phyloP scores from a whole-genome alignment of 441 rosid species.

The Macaranga tanarius region DNA sequence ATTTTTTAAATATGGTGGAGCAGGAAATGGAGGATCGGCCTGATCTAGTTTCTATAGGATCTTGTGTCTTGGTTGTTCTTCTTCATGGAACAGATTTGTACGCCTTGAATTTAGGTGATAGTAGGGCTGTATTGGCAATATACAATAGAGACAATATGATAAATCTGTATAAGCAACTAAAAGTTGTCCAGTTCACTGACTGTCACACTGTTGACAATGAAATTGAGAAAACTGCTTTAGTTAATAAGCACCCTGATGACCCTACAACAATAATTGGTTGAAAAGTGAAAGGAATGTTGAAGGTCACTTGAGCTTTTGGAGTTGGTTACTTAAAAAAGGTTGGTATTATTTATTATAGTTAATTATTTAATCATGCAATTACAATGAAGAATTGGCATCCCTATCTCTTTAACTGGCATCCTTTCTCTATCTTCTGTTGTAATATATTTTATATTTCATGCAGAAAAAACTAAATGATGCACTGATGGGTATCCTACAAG shows the following conservation, averaged over 20 bases:
- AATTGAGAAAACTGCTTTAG: conserved; percentile 54
- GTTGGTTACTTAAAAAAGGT: conserved; percentile 97
- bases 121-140: conserved; percentile 87
- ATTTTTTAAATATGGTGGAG: conserved; percentile 87
- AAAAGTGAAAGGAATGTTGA: conserved; percentile 84
- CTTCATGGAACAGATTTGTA: conserved; percentile 75
- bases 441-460: conserved; percentile 16
- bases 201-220: conserved; percentile 86
- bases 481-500: conserved; percentile 85
- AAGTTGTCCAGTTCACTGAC: conserved; percentile 81
- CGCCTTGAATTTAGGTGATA: conserved; percentile 81
- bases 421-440: neutral
- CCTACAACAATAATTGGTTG: conserved; percentile 59
- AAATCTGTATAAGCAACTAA: conserved; percentile 36
- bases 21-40: conserved; percentile 97
- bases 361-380: neutral
- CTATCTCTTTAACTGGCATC: neutral
- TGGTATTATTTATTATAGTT: neutral
- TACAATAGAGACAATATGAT: conserved; percentile 34
- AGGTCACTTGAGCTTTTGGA: conserved; percentile 90
- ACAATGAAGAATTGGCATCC: neutral
- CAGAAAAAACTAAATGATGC: conserved; percentile 87
- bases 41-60: conserved; percentile 89
- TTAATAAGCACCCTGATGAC: conserved; percentile 82
- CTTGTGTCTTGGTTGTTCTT: conserved; percentile 81